Evolutionary conservation across 257 asterid genomes (phyloP), one percentile per base, ranked within the genome.

Genomic region (Nicotiana undulata): DNA sequence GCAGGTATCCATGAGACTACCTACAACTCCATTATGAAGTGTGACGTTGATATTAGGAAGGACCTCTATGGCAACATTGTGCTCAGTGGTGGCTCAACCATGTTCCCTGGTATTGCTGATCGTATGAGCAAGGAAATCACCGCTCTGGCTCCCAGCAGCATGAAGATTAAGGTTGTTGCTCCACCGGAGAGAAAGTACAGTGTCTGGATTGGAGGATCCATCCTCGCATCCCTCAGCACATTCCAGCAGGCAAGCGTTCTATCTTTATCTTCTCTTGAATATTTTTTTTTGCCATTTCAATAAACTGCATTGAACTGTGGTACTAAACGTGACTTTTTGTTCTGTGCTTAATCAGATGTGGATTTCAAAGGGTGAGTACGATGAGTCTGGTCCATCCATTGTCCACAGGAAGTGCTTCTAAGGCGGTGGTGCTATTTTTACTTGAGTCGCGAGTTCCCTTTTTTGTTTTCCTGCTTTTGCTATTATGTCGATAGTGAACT

Each of bases 341-440:
- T 70, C 20, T 8, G 0, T 72, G 12, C 60, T 49, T 74, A 15
- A 74, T 49, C 61, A 74, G 78, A 74, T 74, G 78, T 74, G 78
- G 78, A 74, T 74, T 49, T 74, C 78, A 1, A 74, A 74, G 78
- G 78, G 78, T 8, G 78, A 74, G 78, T 74, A 74, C 9, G 78
- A 74, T 2, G 78, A 74, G 78, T 74, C 78, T 46, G 78, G 78
- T 74, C 78, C 78, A 74, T 74, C 78, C 61, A 74, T 74, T 74
- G 78, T 74, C 78, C 78, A 74, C 78, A 74, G 78, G 78, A 74
- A 74, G 24, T 74, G 78, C 34, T 74, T 74, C 61, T 74, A 74
- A 74, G 78, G 78, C 49, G 78, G 26, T 74, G 78, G 61, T 49
- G 44, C 61, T 74, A 24, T 49, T 74, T 72, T 49, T 24, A 72